Evolutionary conservation across 2,329 filamentous ascomycete species (phyloP).

Genomic region (Nannizziopsis barbatae): DNA sequence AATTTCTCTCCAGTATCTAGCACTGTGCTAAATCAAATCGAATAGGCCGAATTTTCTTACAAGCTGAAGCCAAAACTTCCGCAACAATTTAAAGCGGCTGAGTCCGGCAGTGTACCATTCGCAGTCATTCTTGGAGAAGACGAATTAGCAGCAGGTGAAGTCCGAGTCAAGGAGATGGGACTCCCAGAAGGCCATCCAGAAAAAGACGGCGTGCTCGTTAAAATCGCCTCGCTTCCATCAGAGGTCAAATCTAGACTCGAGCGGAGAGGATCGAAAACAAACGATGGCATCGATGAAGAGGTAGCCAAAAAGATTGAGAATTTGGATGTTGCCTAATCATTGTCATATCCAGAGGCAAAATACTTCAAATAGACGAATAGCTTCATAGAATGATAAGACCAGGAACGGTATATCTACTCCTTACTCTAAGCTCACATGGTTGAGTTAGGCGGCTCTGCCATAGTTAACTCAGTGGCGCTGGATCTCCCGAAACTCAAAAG

Average conservation of each 20-base stretch:
- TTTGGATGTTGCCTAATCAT: slow-evolving; percentile 1
- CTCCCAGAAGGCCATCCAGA: slow-evolving; percentile 72
- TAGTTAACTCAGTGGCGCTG: no score
- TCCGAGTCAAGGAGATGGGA: slow-evolving; percentile 78
- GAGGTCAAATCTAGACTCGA: slow-evolving; percentile 17
- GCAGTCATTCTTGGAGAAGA: slow-evolving; percentile 85
- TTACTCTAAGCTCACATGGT: background rate
- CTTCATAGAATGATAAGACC: background rate
- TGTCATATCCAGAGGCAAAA: background rate
- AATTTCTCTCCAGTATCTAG: background rate
- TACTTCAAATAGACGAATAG: background rate
- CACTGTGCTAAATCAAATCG: slow-evolving; percentile 17
- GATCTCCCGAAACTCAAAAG: no score
- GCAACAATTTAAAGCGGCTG: slow-evolving; percentile 83
- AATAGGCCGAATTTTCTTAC: slow-evolving; percentile 68
- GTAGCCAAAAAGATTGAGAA: slow-evolving; percentile 7
- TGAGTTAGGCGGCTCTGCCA: background rate
- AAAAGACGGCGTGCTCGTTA: slow-evolving; percentile 73
- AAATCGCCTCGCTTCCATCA: slow-evolving; percentile 34
- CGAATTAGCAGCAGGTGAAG: slow-evolving; percentile 69
- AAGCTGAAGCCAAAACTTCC: slow-evolving; percentile 85
- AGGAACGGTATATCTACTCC: background rate
- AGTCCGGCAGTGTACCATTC: slow-evolving; percentile 67
- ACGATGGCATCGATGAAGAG: background rate
- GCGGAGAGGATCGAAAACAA: background rate